Evolutionary conservation across 2,329 filamentous ascomycete genomes (phyloP), one percentile per base, ranked within the genome.

Genomic region (Aureobasidium sp.): DNA sequence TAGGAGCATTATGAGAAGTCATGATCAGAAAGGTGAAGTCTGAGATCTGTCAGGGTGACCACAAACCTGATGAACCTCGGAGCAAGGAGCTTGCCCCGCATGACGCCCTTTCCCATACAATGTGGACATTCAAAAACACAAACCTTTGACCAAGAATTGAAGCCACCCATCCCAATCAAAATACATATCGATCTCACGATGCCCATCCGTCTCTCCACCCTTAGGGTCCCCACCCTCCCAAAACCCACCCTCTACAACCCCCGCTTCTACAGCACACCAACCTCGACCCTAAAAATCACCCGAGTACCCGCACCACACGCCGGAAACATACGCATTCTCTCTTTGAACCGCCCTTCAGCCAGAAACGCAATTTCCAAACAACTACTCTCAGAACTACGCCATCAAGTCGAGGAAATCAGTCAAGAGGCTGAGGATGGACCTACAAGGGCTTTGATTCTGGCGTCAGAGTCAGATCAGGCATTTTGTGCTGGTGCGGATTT

Each of bases 401-500:
- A 87, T 48, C 88, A 97, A 74, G 85, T 98, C 65, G 87, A 93
- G 72, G 86, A 87, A 67, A 86, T 98, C 53, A 88, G 91, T 65
- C 82, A 80, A 11, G 87, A 91, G 73, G 81, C 81, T 5, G 84
- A 83, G 7, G 79, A 79, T 29, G 87, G 87, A 4, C 79, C 84
- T 38, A 98, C 95, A 20, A 84, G 96, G 70, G 95, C 93, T 2
- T 78, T 99, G 71, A 88, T 99, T 47, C 73, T 99, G 20, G 92
- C 93, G 15, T 97, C 93, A 74, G 93, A 93, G 47, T 87, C 93
- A n/a, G 93, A 98, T 72, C 85, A 88, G 29, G 92, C 90, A 73
- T 99, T 99, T 79, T 99, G 96, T 79, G 94, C 96, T 0, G 96
- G 96, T 43, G 96, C 96, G 5, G 96, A 99, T 76, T 81, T 99